Evolutionary conservation across 495 filamentous ascomycete genomes (phyloP), one percentile per base, ranked within the genome.

Genomic region (Coniosporium apollinis): DNA sequence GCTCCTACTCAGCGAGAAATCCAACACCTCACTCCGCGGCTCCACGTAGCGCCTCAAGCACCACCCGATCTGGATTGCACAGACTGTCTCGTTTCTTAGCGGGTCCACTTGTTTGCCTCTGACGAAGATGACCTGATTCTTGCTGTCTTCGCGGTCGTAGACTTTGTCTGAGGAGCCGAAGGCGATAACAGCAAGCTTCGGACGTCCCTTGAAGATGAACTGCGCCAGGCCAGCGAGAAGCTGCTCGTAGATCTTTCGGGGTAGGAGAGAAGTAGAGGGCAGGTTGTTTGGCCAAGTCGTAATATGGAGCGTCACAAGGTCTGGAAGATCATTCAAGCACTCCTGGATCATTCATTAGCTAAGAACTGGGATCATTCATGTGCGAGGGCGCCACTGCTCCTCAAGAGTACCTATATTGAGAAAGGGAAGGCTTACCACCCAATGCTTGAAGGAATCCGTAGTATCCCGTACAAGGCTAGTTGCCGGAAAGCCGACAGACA

Each of bases 211-310:
- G 39, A 56, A 57, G 11, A 46, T 32, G 13, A 40, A 24, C 24
- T 52, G 47, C 6, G 52, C 52, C 24, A 57, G 22, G 17, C 38
- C 34, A 31, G 49, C 46, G 14, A 60, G 44, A 16, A 60, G 36
- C 21, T 44, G 38, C 28, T 56, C 52, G 45, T 58, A 60, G 15
- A 51, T 31, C 18, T 48, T 43, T 5, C 47, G 39, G 0, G 55
- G 52, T 10, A 58, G 32, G 22, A 47, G 46, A 5, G 50, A 33
- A 1, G 46, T 38, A 3, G 52, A 52, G 1, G 55, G 50, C 19
- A 37, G 44, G 36, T 55, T 56, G 7, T 30, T 58, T 10, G 56
- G 56, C 47, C 54, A 58, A n/a, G 55, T 56, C 2, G 52, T 50
- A 37, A 58, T 53, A 36, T 60, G 51, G 5, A 60, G 42, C 1